Conservation (phyloP, 257 asterid species). For the Orobanche coerulescens region DNA sequence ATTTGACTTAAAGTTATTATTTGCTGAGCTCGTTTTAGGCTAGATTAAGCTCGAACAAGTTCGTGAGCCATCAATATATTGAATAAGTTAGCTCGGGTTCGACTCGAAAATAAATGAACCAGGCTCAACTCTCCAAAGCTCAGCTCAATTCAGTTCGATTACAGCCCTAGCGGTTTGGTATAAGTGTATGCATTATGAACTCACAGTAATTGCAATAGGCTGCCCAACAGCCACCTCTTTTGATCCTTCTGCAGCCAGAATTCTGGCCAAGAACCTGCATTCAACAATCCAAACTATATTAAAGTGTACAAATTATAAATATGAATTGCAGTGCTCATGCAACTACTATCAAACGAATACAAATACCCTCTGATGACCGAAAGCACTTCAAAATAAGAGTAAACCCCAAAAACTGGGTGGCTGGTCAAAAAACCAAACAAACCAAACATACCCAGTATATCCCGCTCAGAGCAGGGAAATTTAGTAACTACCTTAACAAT, state of each 20-base stretch:
- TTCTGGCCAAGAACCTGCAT: constrained; percentile 84
- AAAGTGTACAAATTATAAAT: constrained; percentile 4
- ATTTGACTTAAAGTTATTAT: no score
- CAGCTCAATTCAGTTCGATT: no score
- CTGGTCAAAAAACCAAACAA: no score
- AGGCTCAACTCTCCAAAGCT: no score
- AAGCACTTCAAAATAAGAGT: not conserved
- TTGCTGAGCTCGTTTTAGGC: no score
- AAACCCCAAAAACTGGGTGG: not conserved
- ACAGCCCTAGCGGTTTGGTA: not conserved
- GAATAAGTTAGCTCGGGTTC: no score
- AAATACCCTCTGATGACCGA: not conserved
- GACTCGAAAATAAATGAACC: no score
- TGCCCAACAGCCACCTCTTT: constrained; percentile 89
- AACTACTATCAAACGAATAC: constrained; percentile 1
- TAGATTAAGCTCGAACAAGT: no score
- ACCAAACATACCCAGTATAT: no score
- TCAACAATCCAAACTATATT: constrained; percentile 22
- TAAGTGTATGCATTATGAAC: constrained; percentile 28
- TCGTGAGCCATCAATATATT: no score
- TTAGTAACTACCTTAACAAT: not conserved
- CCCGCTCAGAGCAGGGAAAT: no score
- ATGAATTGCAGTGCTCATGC: constrained; percentile 8
- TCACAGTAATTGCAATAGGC: constrained; percentile 89
- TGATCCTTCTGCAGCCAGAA: constrained; percentile 91